These are phyloP conservation scores for Nicotiana attenuata DNA, from an alignment of 257 asterid genomes.

Conservation along the genomic window DNA sequence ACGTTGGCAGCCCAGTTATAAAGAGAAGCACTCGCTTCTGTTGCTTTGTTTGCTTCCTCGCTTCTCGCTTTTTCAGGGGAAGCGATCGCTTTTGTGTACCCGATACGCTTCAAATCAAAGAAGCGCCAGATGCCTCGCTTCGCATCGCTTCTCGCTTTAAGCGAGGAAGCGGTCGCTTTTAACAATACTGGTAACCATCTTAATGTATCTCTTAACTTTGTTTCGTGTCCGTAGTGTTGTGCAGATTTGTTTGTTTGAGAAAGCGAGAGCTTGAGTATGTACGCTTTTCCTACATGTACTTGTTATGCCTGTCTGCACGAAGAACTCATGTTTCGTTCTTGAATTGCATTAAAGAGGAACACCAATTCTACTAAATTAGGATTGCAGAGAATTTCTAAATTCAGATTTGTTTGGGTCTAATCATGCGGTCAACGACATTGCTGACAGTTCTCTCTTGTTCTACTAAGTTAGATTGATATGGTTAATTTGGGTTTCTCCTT, in stretches of 20 bases:
- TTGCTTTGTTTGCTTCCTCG: too few relatives aligned
- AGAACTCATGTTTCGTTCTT: not conserved
- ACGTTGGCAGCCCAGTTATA: too few relatives aligned
- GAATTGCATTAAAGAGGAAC: not conserved
- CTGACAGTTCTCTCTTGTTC: not conserved
- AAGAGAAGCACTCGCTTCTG: too few relatives aligned
- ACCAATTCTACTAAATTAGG: not conserved
- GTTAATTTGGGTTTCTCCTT: not conserved
- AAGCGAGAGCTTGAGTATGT: not conserved
- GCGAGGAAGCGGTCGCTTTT: too few relatives aligned
- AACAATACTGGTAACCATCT: not conserved
- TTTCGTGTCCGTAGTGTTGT: not conserved
- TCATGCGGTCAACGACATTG: not conserved
- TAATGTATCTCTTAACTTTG: not conserved
- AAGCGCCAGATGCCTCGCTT: too few relatives aligned
- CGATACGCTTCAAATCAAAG: too few relatives aligned
- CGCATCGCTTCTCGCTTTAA: too few relatives aligned
- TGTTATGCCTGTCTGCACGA: not conserved
- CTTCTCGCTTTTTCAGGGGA: too few relatives aligned
- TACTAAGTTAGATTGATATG: not conserved
- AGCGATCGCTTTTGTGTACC: too few relatives aligned
- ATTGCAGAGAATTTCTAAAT: not conserved
- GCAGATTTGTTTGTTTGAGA: not conserved
- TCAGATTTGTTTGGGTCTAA: not conserved
- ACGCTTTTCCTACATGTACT: not conserved